Evolutionary conservation across 768 basidiomycete genomes (phyloP).

Genomic region (Chalciporus pseudorubinellus): DNA sequence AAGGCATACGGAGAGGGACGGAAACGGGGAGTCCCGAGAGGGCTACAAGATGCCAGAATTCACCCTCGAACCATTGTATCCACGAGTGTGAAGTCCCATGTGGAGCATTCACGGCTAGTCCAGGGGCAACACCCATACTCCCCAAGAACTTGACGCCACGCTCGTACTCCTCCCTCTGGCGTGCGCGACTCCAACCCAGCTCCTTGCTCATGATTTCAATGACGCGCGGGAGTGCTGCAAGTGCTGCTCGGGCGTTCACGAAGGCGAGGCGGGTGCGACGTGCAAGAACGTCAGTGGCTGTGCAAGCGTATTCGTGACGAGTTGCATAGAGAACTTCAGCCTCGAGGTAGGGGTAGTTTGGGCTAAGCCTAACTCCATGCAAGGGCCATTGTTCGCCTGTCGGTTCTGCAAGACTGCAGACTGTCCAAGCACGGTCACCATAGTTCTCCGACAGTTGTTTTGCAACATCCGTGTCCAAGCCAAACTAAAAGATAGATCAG

Average conservation of each 20-base stretch:
- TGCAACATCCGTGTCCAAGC: constrained; percentile 87
- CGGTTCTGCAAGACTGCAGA: constrained; percentile 74
- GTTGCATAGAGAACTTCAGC: constrained; percentile 90
- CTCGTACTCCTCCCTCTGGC: constrained; percentile 58
- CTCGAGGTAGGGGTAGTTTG: constrained; percentile 85
- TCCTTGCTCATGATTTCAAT: constrained; percentile 91
- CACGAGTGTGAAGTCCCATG: constrained; percentile 12
- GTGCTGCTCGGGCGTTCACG: constrained; percentile 84
- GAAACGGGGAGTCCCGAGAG: constrained; percentile 4
- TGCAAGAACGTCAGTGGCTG: constrained; percentile 90
- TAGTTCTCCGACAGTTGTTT: constrained; percentile 92
- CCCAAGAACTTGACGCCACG: constrained; percentile 64
- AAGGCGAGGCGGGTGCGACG: constrained; percentile 92
- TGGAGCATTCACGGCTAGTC: constrained; percentile 31
- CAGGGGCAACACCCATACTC: constrained; percentile 81
- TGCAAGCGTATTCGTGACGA: constrained; percentile 87
- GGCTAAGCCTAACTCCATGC: constrained; percentile 69
- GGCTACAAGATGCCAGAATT: constrained; percentile 25
- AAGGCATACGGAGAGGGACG: neutral
- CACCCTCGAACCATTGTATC: constrained; percentile 15
- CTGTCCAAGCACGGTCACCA: constrained; percentile 95
- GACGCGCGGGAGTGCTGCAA: constrained; percentile 81
- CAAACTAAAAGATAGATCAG: constrained; percentile 54
- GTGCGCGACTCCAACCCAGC: constrained; percentile 66
- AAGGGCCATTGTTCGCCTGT: constrained; percentile 85